A percentile compares a stretch with the other conserved stretches of the same genome.
Evolutionary conservation across 75 land plant species (phyloP).

Genomic region (Ceratopteris richardii): DNA sequence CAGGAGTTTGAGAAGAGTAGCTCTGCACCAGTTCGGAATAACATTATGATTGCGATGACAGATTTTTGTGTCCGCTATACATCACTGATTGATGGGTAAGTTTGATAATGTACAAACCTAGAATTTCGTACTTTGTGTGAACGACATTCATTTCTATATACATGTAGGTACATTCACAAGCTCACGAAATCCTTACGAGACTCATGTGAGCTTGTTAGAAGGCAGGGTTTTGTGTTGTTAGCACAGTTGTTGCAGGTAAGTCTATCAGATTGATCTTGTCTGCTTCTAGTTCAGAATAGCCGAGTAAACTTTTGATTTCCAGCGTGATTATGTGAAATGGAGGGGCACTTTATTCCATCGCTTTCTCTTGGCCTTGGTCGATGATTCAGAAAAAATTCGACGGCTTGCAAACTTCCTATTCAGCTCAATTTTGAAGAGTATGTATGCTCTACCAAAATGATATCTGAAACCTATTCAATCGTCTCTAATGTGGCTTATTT

Average conservation of each 20-base stretch:
- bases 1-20: slow-evolving; percentile 81
- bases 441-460: background rate
- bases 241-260: slow-evolving; percentile 81
- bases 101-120: no score
- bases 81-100: slow-evolving; percentile 79
- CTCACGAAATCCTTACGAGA: slow-evolving; percentile 72
- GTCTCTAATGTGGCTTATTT: background rate
- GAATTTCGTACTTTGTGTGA: no score
- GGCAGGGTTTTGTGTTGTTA: slow-evolving; percentile 79
- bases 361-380: slow-evolving; percentile 75
- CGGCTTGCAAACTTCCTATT: slow-evolving; percentile 78
- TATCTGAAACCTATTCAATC: no score
- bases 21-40: slow-evolving; percentile 70
- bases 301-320: slow-evolving; percentile 4
- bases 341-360: slow-evolving; percentile 83
- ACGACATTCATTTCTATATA: background rate
- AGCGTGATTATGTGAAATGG: slow-evolving; percentile 96
- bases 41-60: slow-evolving; percentile 68
- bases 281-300: background rate
- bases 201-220: slow-evolving; percentile 80
- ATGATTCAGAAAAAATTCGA: slow-evolving; percentile 76
- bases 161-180: slow-evolving; percentile 58
- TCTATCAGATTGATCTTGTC: background rate
- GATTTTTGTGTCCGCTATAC: slow-evolving; percentile 91
- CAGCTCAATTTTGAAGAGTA: slow-evolving; percentile 76